phyloP scores from a whole-genome alignment of 495 filamentous ascomycete genomes.

The Xylaria grammica region DNA sequence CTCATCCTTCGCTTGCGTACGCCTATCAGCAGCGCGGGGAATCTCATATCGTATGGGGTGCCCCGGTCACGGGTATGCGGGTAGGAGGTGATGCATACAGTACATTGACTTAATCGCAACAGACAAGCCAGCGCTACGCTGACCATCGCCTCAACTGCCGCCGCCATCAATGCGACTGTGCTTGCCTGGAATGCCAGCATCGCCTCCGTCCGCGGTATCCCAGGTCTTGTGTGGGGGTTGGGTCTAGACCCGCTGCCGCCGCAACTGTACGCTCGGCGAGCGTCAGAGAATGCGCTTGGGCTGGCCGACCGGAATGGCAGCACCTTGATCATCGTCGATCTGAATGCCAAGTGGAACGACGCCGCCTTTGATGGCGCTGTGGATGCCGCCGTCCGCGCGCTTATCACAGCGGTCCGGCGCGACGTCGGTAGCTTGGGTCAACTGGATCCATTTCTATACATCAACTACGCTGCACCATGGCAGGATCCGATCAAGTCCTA shows the following conservation, averaged over 20 bases:
- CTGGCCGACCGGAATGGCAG: conserved; percentile 25
- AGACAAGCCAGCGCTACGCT: conserved; percentile 2
- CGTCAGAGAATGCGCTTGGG: conserved; percentile 51
- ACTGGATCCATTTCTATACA: conserved; percentile 29
- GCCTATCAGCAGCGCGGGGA: too few species aligned
- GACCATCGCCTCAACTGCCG: not conserved
- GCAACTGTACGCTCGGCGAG: conserved; percentile 35
- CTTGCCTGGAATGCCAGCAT: conserved; percentile 1
- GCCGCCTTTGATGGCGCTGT: conserved; percentile 26
- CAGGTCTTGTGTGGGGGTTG: conserved; percentile 30
- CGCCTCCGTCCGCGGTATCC: conserved; percentile 8
- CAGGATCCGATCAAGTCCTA: conserved; percentile 35
- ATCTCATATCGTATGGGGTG: not conserved
- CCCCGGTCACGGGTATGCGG: not conserved
- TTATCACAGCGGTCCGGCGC: conserved; percentile 22
- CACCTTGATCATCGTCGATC: conserved; percentile 15
- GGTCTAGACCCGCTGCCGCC: conserved; percentile 55
- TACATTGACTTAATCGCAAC: too few species aligned
- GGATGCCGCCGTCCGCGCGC: not conserved
- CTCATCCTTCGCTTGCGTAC: not conserved
- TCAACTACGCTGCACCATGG: conserved; percentile 34
- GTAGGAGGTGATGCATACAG: too few species aligned
- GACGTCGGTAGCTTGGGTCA: conserved; percentile 11
- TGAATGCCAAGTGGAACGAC: conserved; percentile 29
- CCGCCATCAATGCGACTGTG: conserved; percentile 1